A percentile compares a stretch with the other conserved stretches of the same genome.
These are phyloP conservation scores for Entonaema liquescens DNA, from an alignment of 495 filamentous ascomycete genomes.

Conservation along the genomic window DNA sequence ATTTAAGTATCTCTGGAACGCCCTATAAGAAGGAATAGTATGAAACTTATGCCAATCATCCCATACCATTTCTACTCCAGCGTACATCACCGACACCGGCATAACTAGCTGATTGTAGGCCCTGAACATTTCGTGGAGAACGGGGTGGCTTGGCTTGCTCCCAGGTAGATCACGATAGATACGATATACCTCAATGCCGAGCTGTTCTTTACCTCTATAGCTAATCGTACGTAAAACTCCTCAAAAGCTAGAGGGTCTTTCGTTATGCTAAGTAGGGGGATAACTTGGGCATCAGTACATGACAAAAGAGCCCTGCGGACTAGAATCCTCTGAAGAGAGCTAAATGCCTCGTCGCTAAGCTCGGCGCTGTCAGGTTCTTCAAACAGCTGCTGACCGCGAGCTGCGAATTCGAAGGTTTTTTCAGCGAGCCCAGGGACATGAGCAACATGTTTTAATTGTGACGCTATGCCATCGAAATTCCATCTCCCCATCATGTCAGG, in stretches of 20 bases:
- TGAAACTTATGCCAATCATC: slow-evolving; percentile 61
- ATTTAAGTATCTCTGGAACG: slow-evolving; percentile 59
- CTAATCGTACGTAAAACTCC: slow-evolving; percentile 36
- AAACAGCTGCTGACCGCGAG: slow-evolving; percentile 5
- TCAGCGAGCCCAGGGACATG: slow-evolving; percentile 32
- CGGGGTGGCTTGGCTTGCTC: slow-evolving; percentile 36
- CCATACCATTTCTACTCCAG: slow-evolving; percentile 60
- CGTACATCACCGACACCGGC: slow-evolving; percentile 38
- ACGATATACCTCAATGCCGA: slow-evolving; percentile 46
- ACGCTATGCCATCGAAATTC: slow-evolving; percentile 38
- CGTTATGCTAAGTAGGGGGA: slow-evolving; percentile 44
- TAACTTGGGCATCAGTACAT: slow-evolving; percentile 30
- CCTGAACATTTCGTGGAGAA: slow-evolving; percentile 55
- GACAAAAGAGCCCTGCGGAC: slow-evolving; percentile 41
- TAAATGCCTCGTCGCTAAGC: slow-evolving; percentile 30
- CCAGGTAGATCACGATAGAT: slow-evolving; percentile 49
- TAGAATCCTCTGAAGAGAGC: slow-evolving; percentile 40
- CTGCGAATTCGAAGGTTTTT: slow-evolving; percentile 35
- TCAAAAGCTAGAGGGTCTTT: slow-evolving; percentile 44
- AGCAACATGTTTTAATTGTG: slow-evolving; percentile 30
- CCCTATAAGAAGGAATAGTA: slow-evolving; percentile 48
- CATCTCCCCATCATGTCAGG: slow-evolving; percentile 32
- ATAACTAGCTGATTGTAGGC: slow-evolving; percentile 48
- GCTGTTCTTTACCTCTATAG: slow-evolving; percentile 21
- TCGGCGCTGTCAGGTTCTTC: slow-evolving; percentile 6